phyloP scores from a whole-genome alignment of 2,329 filamentous ascomycete species.

The Mariannaea sp. region DNA sequence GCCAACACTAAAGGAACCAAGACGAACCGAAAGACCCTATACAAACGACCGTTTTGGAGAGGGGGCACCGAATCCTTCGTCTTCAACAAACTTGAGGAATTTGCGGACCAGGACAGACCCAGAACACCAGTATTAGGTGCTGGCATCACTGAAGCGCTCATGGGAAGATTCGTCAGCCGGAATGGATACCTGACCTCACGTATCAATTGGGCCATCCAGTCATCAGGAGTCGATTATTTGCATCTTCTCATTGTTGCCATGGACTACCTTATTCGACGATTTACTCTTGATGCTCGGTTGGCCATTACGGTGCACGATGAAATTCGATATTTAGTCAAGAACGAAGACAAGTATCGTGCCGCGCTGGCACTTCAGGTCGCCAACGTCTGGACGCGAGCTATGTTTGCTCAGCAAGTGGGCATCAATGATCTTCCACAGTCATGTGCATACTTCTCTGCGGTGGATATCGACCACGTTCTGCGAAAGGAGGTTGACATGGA shows the following conservation, averaged over 20 bases:
- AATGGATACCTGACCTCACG: constrained; percentile 93
- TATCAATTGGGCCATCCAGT: constrained; percentile 99
- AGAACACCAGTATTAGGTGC: constrained; percentile 91
- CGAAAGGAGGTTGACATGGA: constrained; percentile 98
- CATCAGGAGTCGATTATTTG: constrained; percentile 94
- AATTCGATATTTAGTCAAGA: constrained; percentile 88
- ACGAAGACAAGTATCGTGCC: constrained; percentile 83
- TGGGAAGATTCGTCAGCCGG: constrained; percentile 84
- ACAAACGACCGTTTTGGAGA: constrained; percentile 84
- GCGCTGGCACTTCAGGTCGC: constrained; percentile 93
- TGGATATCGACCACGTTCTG: constrained; percentile 95
- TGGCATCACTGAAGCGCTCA: constrained; percentile 93
- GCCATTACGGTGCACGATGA: constrained; percentile 97
- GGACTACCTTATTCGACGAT: constrained; percentile 89
- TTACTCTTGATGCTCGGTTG: constrained; percentile 82
- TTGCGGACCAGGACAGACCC: constrained; percentile 90
- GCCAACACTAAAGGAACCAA: constrained; percentile 88
- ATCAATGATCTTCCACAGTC: constrained; percentile 93
- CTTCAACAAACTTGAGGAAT: constrained; percentile 97
- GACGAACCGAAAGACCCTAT: constrained; percentile 73
- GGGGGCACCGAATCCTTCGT: constrained; percentile 97
- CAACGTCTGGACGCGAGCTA: constrained; percentile 95
- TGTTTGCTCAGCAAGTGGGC: constrained; percentile 96
- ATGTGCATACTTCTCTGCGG: constrained; percentile 93
- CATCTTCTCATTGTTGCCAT: constrained; percentile 92